Base-by-base conservation (phyloP, 441 rosid genomes). In the Rhodomyrtus psidioides region DNA sequence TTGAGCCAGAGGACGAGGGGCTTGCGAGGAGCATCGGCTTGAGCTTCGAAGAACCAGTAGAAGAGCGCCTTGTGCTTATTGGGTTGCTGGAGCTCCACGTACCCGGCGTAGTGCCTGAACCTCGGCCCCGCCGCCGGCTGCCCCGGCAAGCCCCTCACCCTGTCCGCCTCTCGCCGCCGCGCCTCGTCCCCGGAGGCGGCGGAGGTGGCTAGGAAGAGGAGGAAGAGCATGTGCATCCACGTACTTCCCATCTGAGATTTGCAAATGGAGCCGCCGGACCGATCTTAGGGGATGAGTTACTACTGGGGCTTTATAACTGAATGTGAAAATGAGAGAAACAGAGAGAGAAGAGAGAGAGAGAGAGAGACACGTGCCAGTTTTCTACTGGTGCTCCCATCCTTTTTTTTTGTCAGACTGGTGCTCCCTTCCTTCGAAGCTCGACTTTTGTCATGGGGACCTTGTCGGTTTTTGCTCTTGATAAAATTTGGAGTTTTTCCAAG, bases 1-100 rank as follows among this genome's bases (percentile, higher is more conserved):
- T 93, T 93, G 91, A 93, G 95, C 95, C 95, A 93, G 51, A 93
- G 95, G 82, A 92, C 93, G 19, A 93, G 93, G 62, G 95, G 95
- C 79, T 90, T 92, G 56, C 6, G 85, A 81, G 93, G 55, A 30
- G 84, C 84, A 51, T 82, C 89, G 2, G 76, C 42, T 82, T 93
- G 93, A 16, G 95, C 91, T 89, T 93, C 94, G 44, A 92, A 92
- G 90, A 93, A 92, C 94, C 94, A 93, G 76, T 93, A 93, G 87
- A 91, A 93, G 65, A 93, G 90, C 6, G 94, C 90, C 58, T 91
- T 93, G 9, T 83, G 85, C 23, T 62, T 53, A 4, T 53, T 75
- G 12, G 90, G 92, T 24, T 65, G 79, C 14, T 84, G 91, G 54
- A 92, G 91, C 34, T 88, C 86, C 62, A 93, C 91, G 85, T 92